These are phyloP conservation scores for Cystobasidium onofrii DNA, from an alignment of 768 basidiomycete species.

Conservation along the genomic window DNA sequence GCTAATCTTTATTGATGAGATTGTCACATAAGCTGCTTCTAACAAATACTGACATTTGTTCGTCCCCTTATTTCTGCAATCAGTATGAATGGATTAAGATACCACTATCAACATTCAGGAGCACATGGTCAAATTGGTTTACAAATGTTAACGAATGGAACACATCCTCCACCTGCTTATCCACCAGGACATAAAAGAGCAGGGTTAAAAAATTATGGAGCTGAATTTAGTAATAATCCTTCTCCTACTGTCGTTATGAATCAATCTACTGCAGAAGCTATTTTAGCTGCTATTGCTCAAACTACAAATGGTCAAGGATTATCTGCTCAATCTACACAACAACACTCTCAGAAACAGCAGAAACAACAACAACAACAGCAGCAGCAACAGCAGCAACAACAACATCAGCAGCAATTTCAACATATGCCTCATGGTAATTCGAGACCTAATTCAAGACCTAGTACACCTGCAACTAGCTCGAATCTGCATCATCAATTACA, in stretches of 20 bases:
- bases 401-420: background rate
- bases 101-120: conserved; percentile 94
- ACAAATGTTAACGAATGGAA: conserved; percentile 32
- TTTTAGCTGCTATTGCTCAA: conserved; percentile 18
- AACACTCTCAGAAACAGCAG: background rate
- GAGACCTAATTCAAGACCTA: conserved; percentile 13
- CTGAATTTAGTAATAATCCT: conserved; percentile 12
- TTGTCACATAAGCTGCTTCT: too few relatives aligned
- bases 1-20: too few relatives aligned
- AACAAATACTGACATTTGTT: background rate
- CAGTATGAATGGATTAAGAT: conserved; percentile 83
- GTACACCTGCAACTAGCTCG: background rate
- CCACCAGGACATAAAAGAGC: conserved; percentile 27
- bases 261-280: conserved; percentile 22
- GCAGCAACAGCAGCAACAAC: background rate
- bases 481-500: background rate
- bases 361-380: background rate
- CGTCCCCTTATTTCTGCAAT: background rate
- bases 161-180: conserved; percentile 30
- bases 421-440: background rate
- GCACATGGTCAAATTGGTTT: conserved; percentile 81
- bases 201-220: background rate
- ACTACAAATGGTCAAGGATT: background rate
- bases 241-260: conserved; percentile 31
- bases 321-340: too few relatives aligned